Conservation (phyloP, 2,329 filamentous ascomycete genomes). For the Sporothrix dimorphospora region DNA sequence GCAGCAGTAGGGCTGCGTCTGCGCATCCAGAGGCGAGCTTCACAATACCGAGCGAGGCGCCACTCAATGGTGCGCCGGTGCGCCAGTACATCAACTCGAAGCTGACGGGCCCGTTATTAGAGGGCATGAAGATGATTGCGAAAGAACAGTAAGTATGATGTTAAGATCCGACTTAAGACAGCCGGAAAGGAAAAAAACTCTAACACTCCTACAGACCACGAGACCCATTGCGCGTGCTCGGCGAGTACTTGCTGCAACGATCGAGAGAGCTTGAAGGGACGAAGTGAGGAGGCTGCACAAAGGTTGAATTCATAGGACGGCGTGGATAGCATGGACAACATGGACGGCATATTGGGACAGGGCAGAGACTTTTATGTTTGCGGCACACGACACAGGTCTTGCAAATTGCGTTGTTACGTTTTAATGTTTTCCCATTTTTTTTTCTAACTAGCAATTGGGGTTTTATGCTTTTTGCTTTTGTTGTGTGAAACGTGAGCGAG, state of each 20-base stretch:
- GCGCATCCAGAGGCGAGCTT: conserved; percentile 56
- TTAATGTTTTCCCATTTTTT: conserved; percentile 26
- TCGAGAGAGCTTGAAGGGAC: conserved; percentile 64
- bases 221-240: conserved; percentile 69
- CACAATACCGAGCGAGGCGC: conserved; percentile 62
- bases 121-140: conserved; percentile 74
- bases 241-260: conserved; percentile 70
- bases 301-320: background rate
- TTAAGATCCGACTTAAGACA: no score
- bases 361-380: background rate
- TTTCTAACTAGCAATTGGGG: conserved; percentile 7
- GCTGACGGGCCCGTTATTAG: conserved; percentile 68
- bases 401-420: background rate
- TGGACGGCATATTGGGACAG: background rate
- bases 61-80: conserved; percentile 68
- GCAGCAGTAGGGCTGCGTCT: conserved; percentile 58
- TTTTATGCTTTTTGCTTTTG: background rate
- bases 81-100: conserved; percentile 73
- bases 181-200: no score
- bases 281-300: background rate
- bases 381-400: background rate
- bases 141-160: conserved; percentile 74
- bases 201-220: conserved; percentile 53
- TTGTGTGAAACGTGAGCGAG: background rate
- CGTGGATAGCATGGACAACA: background rate